Percentiles rank a stretch among this genome's conserved stretches.
Evolutionary conservation across 331 rosid genomes (phyloP).

Genomic region (Cucumis variabilis): DNA sequence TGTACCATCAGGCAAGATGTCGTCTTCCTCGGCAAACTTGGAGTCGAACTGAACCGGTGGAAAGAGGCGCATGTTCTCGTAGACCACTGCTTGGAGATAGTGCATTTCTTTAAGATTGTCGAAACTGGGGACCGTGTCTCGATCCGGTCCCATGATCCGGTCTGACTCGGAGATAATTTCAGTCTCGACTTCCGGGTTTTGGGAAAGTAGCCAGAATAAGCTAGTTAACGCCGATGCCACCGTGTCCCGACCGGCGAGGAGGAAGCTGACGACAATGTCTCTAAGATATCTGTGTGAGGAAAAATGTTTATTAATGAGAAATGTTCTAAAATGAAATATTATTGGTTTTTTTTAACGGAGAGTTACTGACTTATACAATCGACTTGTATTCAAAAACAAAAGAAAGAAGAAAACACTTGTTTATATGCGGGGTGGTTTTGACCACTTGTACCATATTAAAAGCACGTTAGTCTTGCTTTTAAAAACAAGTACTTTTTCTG

Average conservation of each 20-base stretch:
- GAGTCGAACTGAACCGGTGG: slow-evolving; percentile 95
- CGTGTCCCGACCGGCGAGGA: slow-evolving; percentile 90
- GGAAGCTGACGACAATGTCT: slow-evolving; percentile 80
- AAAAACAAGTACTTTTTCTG: neutral
- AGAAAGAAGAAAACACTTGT: neutral
- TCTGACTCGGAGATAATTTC: slow-evolving; percentile 60
- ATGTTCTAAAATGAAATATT: neutral
- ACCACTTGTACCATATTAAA: neutral
- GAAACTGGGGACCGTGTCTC: slow-evolving; percentile 35
- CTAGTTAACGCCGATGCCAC: slow-evolving; percentile 74
- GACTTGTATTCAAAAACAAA: neutral
- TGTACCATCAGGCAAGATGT: slow-evolving; percentile 84
- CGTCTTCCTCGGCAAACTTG: slow-evolving; percentile 69
- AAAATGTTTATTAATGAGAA: neutral
- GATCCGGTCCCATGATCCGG: slow-evolving; percentile 47
- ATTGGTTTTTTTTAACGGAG: neutral
- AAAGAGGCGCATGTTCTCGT: slow-evolving; percentile 81
- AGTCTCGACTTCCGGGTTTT: slow-evolving; percentile 48
- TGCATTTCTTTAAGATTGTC: slow-evolving; percentile 65
- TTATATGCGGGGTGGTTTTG: neutral
- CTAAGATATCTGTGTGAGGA: slow-evolving; percentile 41
- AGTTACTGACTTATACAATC: neutral
- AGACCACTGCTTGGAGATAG: slow-evolving; percentile 66
- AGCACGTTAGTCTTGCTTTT: neutral
- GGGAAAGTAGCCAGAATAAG: slow-evolving; percentile 60